Percentiles rank a stretch among this genome's conserved stretches.
Conservation (phyloP, 2,329 filamentous ascomycete genomes). For the Pyrenophora graminea region DNA sequence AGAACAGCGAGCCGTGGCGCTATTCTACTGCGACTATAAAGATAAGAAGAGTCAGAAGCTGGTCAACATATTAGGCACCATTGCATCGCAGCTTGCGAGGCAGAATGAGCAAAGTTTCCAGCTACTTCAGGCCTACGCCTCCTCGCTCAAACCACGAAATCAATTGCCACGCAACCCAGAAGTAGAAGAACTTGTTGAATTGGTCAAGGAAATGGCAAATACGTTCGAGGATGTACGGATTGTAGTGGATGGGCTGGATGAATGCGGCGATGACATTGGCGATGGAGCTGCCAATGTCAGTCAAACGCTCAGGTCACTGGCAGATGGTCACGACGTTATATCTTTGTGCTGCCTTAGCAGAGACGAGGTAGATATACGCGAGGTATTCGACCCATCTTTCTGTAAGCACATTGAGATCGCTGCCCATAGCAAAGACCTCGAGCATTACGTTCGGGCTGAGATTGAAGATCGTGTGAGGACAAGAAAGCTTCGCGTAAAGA, state of each 20-base stretch:
- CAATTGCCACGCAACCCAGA: neutral
- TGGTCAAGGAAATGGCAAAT: conserved; percentile 15
- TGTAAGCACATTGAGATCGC: conserved; percentile 4
- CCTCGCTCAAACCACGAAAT: neutral
- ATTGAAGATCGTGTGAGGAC: conserved; percentile 9
- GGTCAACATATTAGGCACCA: conserved; percentile 27
- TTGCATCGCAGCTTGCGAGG: conserved; percentile 41
- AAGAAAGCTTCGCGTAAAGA: conserved; percentile 5
- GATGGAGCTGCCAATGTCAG: neutral
- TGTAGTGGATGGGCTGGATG: conserved; percentile 36
- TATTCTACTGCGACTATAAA: conserved; percentile 44
- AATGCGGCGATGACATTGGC: conserved; percentile 18
- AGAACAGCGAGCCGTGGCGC: conserved; percentile 4
- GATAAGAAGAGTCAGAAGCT: conserved; percentile 17
- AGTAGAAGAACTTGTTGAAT: neutral
- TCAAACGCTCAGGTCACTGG: no score
- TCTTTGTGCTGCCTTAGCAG: conserved; percentile 10
- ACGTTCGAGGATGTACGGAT: conserved; percentile 21
- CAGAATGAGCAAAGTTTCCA: conserved; percentile 20
- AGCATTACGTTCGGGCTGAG: conserved; percentile 9
- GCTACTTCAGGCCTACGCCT: conserved; percentile 15
- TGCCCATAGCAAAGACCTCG: conserved; percentile 8
- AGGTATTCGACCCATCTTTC: neutral
- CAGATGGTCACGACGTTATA: neutral
- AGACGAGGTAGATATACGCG: conserved; percentile 2